Percentiles rank a stretch among this genome's conserved stretches.
phyloP scores from a whole-genome alignment of 129 eudicot species.

The Saposhnikovia divaricata region DNA sequence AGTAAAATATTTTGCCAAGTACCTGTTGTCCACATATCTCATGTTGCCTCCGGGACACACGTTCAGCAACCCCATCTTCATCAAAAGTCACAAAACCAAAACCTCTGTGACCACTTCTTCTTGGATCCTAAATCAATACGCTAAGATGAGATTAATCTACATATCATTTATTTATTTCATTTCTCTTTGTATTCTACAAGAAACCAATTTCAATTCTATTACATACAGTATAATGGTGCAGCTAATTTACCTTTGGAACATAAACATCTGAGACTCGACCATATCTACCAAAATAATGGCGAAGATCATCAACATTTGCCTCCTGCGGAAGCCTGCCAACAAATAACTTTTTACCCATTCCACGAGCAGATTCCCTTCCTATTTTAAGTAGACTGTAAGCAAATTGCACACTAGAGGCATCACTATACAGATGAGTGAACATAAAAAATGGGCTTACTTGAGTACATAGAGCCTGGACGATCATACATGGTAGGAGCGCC shows the following conservation, averaged over 20 bases:
- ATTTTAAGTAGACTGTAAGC: not conserved
- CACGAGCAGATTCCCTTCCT: conserved; percentile 70
- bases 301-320: conserved; percentile 90
- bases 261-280: conserved; percentile 90
- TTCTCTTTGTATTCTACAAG: not conserved
- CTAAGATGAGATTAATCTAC: not conserved
- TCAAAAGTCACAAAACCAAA: conserved; percentile 99
- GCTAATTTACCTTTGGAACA: conserved; percentile 70
- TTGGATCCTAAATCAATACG: conserved; percentile 61
- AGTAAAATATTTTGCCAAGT: not conserved
- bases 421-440: not conserved
- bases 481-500: conserved; percentile 98
- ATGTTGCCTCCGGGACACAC: conserved; percentile 85
- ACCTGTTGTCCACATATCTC: conserved; percentile 99
- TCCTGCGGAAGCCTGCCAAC: conserved; percentile 98
- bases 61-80: conserved; percentile 99
- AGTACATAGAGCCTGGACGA: conserved; percentile 60
- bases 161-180: not conserved
- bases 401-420: not conserved
- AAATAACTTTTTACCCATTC: conserved; percentile 88
- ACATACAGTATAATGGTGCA: not conserved
- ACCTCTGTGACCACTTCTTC: conserved; percentile 91
- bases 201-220: not conserved
- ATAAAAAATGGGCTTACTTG: conserved; percentile 50
- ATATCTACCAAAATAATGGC: conserved; percentile 84